Evolutionary conservation across 208 protist species (phyloP).

Genomic region (Angomonas ambiguus): DNA sequence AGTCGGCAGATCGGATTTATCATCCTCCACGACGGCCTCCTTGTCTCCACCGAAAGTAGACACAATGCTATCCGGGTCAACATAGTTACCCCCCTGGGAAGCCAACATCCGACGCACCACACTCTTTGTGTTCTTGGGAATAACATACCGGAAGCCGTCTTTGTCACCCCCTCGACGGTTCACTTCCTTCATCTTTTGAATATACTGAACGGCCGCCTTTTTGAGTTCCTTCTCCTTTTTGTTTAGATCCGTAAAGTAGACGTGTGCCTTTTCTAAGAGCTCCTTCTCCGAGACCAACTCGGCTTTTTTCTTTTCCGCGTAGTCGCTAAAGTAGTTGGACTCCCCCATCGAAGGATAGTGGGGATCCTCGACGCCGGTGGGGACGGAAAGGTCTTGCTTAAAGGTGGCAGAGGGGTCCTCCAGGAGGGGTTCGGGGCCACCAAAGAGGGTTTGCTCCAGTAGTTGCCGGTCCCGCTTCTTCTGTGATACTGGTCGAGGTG

Average conservation of each 20-base stretch:
- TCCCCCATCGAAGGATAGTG: constrained; percentile 33
- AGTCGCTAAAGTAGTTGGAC: constrained; percentile 62
- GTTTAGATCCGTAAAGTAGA: constrained; percentile 77
- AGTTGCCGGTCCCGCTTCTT: not conserved
- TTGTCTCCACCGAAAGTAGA: constrained; percentile 73
- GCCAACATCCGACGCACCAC: constrained; percentile 63
- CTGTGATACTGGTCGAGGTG: not conserved
- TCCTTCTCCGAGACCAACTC: constrained; percentile 55
- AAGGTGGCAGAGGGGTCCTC: not conserved
- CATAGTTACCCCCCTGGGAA: constrained; percentile 22
- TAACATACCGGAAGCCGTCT: constrained; percentile 83
- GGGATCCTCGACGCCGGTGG: constrained; percentile 20
- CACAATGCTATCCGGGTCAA: constrained; percentile 41
- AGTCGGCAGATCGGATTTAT: constrained; percentile 56
- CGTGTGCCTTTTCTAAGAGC: constrained; percentile 59
- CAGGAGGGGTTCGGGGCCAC: not conserved
- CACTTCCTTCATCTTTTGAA: constrained; percentile 62
- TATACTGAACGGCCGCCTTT: constrained; percentile 43
- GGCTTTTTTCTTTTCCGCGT: constrained; percentile 60
- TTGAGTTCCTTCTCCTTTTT: constrained; percentile 50
- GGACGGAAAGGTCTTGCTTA: not conserved
- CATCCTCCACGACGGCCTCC: constrained; percentile 14
- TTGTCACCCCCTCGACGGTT: constrained; percentile 85
- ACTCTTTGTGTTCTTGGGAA: constrained; percentile 69
- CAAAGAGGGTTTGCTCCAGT: not conserved